Evolutionary conservation across 2,329 filamentous ascomycete species (phyloP).

Genomic region (Colletotrichum sansevieriae): DNA sequence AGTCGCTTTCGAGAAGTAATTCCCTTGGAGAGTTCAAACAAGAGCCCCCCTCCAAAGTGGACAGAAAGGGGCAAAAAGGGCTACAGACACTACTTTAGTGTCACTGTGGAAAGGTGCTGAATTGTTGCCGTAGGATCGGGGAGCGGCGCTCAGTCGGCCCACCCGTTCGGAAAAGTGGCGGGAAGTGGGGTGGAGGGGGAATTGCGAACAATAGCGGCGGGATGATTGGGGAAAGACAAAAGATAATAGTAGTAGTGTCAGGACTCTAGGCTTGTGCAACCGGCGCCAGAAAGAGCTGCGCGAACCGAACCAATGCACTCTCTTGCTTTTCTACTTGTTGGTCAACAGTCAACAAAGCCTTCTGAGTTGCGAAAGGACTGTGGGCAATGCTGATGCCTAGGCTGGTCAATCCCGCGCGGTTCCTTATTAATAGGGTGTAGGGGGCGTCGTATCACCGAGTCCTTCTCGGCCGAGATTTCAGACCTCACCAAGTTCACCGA

Average conservation of each 20-base stretch:
- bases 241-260: not conserved
- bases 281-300: slow-evolving; percentile 8
- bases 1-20: not conserved
- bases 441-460: slow-evolving; percentile 33
- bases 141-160: slow-evolving; percentile 26
- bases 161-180: slow-evolving; percentile 33
- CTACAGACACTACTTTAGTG: not conserved
- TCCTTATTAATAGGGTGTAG: slow-evolving; percentile 18
- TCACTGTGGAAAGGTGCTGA: not conserved
- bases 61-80: not conserved
- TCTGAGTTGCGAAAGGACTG: no score
- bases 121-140: slow-evolving; percentile 1
- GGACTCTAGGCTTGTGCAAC: not conserved
- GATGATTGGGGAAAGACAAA: not conserved
- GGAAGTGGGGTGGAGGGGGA: slow-evolving; percentile 34
- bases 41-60: not conserved
- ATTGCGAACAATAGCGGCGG: not conserved
- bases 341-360: not conserved
- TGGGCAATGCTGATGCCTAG: no score
- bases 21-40: not conserved
- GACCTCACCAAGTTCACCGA: not conserved
- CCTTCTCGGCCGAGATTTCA: slow-evolving; percentile 16
- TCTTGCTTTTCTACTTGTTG: slow-evolving; percentile 22
- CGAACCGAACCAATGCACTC: slow-evolving; percentile 27
- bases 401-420: slow-evolving; percentile 30